phyloP scores from a whole-genome alignment of 2,329 filamentous ascomycete genomes.

The Chrysoporthe austroafricana region DNA sequence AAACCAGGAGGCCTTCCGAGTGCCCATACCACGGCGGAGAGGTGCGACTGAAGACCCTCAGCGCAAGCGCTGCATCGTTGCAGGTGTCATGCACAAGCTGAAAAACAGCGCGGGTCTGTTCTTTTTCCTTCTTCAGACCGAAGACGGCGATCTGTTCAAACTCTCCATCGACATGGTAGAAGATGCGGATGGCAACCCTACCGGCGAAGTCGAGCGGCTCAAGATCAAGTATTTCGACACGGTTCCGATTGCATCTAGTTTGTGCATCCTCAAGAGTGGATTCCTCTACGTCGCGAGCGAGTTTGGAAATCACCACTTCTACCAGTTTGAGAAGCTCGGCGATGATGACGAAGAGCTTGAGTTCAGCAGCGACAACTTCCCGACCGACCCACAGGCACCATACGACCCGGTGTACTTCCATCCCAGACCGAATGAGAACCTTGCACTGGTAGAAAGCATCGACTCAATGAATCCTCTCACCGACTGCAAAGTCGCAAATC shows the following conservation, averaged over 20 bases:
- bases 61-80: conserved; percentile 82
- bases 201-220: conserved; percentile 78
- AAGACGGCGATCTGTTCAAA: conserved; percentile 98
- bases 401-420: conserved; percentile 85
- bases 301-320: conserved; percentile 91
- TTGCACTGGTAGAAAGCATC: conserved; percentile 83
- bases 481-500: conserved; percentile 88
- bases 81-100: conserved; percentile 96
- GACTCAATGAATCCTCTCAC: conserved; percentile 89
- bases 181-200: conserved; percentile 76
- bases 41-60: conserved; percentile 91
- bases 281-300: conserved; percentile 93
- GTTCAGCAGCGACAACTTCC: conserved; percentile 81
- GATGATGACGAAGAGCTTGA: conserved; percentile 92
- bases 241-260: conserved; percentile 81
- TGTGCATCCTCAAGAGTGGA: conserved; percentile 93
- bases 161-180: conserved; percentile 90
- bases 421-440: conserved; percentile 76
- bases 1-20: conserved; percentile 85
- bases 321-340: conserved; percentile 95
- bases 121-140: conserved; percentile 94
- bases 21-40: conserved; percentile 84
- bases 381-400: conserved; percentile 71
- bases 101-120: conserved; percentile 82
- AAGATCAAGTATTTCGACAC: conserved; percentile 99